Base-by-base conservation (phyloP, 2,329 filamentous ascomycete species). In the Phyllosticta citribraziliensis region DNA sequence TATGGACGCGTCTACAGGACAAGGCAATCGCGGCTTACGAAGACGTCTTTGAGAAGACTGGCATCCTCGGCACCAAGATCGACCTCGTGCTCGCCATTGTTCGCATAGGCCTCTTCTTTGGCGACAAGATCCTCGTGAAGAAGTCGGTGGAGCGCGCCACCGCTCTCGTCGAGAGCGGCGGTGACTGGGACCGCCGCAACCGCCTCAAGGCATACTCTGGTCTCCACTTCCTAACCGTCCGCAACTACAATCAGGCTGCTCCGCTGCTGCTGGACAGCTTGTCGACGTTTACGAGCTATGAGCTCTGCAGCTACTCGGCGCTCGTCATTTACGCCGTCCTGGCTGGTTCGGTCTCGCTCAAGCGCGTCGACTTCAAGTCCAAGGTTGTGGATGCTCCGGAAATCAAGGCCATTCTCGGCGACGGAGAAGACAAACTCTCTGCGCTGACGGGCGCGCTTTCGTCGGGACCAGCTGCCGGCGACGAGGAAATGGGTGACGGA, bases 321-420 rank as follows among this genome's bases (percentile, higher is more conserved):
- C 84, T 99, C 24, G 94, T 99, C 57, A 87, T 97, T 62, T 99
- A 97, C 79, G 91, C 94, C 1, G 93, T 97, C 22, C 86, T 99
- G 35, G 91, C 94, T 40, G 94, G 94, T 63, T 95, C 92, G 6
- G 88, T 97, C 24, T 94, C 93, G 54, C 84, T 99, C 61, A 96
- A 97, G 80, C 88, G 94, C 56, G 91, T 97, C 35, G 94, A 99
- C 75, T 99, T 99, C 84, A 99, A 99, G 82, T 89, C 89, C 66
- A 97, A 97, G 80, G 94, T 99, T 25, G 93, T 99, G 51, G 94
- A 99, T 74, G 94, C 94, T 8, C 93, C 94, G 12, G 94, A 99
- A 78, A 97, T 99, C 78, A 96, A 94, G 78, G 94, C 94, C 47
- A 95, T 99, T 65, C 84, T 99, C 24, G 94, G 93, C 62, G 87